Conservation (phyloP, 1,284 basidiomycete genomes). For the Lentinus polychrous region DNA sequence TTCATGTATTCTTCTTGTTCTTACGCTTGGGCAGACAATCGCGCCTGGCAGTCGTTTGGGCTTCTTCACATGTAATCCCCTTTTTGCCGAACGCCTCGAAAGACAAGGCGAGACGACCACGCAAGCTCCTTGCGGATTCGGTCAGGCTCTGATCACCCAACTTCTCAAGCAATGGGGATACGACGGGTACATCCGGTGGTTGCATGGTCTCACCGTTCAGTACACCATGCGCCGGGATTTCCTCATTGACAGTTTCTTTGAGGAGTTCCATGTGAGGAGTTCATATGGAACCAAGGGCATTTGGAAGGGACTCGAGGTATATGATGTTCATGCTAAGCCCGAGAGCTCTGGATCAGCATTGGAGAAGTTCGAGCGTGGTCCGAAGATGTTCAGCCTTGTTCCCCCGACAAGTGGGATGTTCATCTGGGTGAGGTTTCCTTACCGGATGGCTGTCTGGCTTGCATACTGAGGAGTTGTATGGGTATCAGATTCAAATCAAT, state of each 20-base stretch:
- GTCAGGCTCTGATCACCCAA: conserved; percentile 58
- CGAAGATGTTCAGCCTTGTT: conserved; percentile 56
- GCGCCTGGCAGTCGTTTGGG: conserved; percentile 75
- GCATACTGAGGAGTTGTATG: background rate
- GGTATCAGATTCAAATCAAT: conserved; percentile 57
- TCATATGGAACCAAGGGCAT: conserved; percentile 24
- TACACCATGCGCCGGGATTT: conserved; percentile 54
- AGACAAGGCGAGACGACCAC: conserved; percentile 68
- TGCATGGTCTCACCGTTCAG: conserved; percentile 53
- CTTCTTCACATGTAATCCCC: conserved; percentile 70
- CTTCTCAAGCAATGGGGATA: conserved; percentile 62
- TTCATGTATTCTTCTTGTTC: background rate
- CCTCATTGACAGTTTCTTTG: conserved; percentile 48
- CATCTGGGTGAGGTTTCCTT: conserved; percentile 40
- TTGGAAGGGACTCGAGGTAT: conserved; percentile 36
- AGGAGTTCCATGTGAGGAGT: conserved; percentile 42
- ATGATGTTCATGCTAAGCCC: conserved; percentile 35
- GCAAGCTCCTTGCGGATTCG: conserved; percentile 71
- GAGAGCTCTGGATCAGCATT: conserved; percentile 16
- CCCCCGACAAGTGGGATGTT: conserved; percentile 70
- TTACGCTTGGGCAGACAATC: too few relatives aligned
- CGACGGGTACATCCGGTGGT: conserved; percentile 73
- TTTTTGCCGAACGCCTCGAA: conserved; percentile 71
- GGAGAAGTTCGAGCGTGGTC: conserved; percentile 35
- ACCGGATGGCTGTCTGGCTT: background rate